A percentile compares a stretch with the other conserved stretches of the same genome.
Conservation (phyloP, 78 protist species). For the Cyanophora paradoxa region DNA sequence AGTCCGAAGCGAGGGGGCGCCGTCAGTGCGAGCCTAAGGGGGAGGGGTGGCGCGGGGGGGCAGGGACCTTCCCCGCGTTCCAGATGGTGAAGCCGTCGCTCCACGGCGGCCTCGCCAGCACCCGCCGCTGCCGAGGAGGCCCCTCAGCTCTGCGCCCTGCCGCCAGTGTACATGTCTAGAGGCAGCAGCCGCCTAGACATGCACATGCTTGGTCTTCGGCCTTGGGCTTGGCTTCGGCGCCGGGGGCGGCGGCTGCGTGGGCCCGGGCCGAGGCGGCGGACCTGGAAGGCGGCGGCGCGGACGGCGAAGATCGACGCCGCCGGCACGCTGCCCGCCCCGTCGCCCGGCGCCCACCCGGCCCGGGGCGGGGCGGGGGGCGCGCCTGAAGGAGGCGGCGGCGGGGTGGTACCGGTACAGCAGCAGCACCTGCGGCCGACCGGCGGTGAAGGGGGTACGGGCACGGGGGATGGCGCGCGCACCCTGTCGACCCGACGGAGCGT, state of each 20-base stretch:
- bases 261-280: neutral
- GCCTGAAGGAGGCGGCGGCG: neutral
- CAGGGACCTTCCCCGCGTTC: slow-evolving; percentile 15
- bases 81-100: neutral
- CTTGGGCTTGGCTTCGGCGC: neutral
- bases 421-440: neutral
- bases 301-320: neutral
- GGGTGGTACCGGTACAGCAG: slow-evolving; percentile 3
- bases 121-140: neutral
- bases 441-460: neutral
- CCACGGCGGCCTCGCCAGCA: neutral
- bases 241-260: neutral
- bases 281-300: neutral
- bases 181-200: neutral
- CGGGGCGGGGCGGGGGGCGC: neutral
- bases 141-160: neutral
- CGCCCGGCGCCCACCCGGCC: neutral
- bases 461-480: neutral
- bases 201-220: neutral
- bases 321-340: neutral
- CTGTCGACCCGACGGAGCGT: neutral
- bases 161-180: neutral
- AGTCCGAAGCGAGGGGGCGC: too few relatives aligned
- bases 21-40: too few relatives aligned
- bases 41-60: too few relatives aligned